Percentiles rank a stretch among this genome's conserved stretches.
Conservation (phyloP, 345 rosid genomes). For the Ailanthus altissimus region DNA sequence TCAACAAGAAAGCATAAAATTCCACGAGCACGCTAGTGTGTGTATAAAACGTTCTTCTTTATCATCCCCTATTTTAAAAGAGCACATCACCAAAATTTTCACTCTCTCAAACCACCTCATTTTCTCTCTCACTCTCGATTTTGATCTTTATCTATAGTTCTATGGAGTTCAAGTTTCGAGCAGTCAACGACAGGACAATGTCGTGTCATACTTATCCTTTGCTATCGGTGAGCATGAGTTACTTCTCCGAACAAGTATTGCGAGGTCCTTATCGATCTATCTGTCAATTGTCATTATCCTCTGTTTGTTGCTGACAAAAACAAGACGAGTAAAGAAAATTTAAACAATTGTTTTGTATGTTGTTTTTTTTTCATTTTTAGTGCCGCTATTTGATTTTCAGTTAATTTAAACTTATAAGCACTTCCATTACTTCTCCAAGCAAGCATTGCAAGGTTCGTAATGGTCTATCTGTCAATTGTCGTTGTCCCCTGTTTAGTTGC, state of each 20-base stretch:
- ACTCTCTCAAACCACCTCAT: too few relatives aligned
- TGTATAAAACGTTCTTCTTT: neutral
- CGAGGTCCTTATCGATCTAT: slow-evolving; percentile 22
- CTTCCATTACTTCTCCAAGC: too few relatives aligned
- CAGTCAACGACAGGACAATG: slow-evolving; percentile 32
- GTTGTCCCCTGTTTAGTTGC: too few relatives aligned
- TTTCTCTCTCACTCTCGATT: neutral
- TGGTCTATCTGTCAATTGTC: too few relatives aligned
- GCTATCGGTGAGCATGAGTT: slow-evolving; percentile 15
- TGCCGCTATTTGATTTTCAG: too few relatives aligned
- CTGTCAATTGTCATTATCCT: neutral
- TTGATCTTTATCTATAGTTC: neutral
- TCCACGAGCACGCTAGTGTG: neutral
- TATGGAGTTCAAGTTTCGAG: slow-evolving; percentile 55
- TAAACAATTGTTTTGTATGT: too few relatives aligned
- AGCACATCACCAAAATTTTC: too few relatives aligned
- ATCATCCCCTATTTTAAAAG: neutral
- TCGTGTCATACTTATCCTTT: slow-evolving; percentile 18
- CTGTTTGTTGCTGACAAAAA: slow-evolving; percentile 5
- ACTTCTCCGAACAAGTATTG: slow-evolving; percentile 28
- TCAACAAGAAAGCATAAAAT: too few relatives aligned
- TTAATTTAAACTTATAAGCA: too few relatives aligned
- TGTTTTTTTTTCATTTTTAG: too few relatives aligned
- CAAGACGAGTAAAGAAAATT: too few relatives aligned
- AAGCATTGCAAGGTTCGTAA: too few relatives aligned